Percentiles rank a stretch among this genome's conserved stretches.
phyloP scores from a whole-genome alignment of 192 early-diverging fungal species.

The Endogone sp. region DNA sequence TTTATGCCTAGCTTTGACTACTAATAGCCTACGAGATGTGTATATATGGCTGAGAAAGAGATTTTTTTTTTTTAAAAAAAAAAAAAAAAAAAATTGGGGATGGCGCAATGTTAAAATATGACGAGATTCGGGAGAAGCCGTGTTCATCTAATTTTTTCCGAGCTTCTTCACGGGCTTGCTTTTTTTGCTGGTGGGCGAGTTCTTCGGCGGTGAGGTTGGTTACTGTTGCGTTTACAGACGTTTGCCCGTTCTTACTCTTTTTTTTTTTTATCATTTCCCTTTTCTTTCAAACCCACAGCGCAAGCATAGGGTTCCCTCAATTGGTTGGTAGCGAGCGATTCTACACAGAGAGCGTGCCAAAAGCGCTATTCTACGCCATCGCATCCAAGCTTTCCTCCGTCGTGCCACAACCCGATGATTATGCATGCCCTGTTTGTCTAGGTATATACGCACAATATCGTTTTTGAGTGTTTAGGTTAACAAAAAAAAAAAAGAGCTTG shows the following conservation, averaged over 20 bases:
- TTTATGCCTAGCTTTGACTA: not conserved
- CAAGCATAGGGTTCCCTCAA: slow-evolving; percentile 44
- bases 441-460: too few relatives aligned
- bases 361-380: slow-evolving; percentile 57
- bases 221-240: too few relatives aligned
- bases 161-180: too few relatives aligned
- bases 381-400: slow-evolving; percentile 60
- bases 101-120: too few relatives aligned
- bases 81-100: too few relatives aligned
- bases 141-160: too few relatives aligned
- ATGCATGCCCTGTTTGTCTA: slow-evolving; percentile 77
- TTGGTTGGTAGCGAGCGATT: slow-evolving; percentile 46
- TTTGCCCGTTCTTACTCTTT: not conserved
- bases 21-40: not conserved
- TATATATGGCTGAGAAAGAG: not conserved
- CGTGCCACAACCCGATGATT: slow-evolving; percentile 79
- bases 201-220: too few relatives aligned
- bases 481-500: too few relatives aligned
- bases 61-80: not conserved
- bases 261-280: not conserved
- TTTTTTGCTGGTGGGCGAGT: too few relatives aligned
- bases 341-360: slow-evolving; percentile 49
- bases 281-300: slow-evolving; percentile 24
- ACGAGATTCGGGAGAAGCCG: too few relatives aligned
- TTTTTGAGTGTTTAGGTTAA: too few relatives aligned